Base-by-base conservation (phyloP, 2,329 filamentous ascomycete species). In the Peltaster fructicola region DNA sequence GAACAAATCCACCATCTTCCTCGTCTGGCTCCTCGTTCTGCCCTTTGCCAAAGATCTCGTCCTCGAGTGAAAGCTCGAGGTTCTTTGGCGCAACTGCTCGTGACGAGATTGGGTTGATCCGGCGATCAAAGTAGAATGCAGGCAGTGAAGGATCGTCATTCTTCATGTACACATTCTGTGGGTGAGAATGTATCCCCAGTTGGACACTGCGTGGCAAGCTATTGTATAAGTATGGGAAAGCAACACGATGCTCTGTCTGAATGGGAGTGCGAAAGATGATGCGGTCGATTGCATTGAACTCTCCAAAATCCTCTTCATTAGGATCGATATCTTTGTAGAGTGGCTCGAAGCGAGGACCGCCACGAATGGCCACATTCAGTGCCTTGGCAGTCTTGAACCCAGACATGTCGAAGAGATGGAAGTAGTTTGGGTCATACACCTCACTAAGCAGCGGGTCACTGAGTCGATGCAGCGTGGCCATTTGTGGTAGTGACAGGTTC, bases 261-360 rank as follows among this genome's bases (percentile, higher is more conserved):
- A 95, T 90, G 1, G 85, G 84, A 22, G 78, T 75, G 36, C 88
- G 77, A 64, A 98, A 98, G 39, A 98, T 98, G 53, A 98, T 98
- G 39, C 90, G 80, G 45, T 98, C 88, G 41, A 98, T 98, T 16
- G 88, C 88, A 46, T 98, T 98, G 63, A 98, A 98, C 53, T 98
- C 88, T 53, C 88, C 88, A 53, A 98, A 98, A 47, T 98, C 88
- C 51, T 98, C 88, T 39, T 95, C 85, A 41, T 98, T 98, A 2
- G 88, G 88, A 50, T 98, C 84, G 32, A 98, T 84, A 42, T 98
- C 88, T 55, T 98, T 98, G 62, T 93, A 98, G 11, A 98, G 52
- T 13, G 88, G 88, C 53, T 98, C 88, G 36, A 98, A 98, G 15
- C 88, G 73, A 32, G 88, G 88, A 7, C 88, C 90, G 47, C 88